phyloP scores from a whole-genome alignment of 2,329 filamentous ascomycete species.

The Hypoxylon sp. region DNA sequence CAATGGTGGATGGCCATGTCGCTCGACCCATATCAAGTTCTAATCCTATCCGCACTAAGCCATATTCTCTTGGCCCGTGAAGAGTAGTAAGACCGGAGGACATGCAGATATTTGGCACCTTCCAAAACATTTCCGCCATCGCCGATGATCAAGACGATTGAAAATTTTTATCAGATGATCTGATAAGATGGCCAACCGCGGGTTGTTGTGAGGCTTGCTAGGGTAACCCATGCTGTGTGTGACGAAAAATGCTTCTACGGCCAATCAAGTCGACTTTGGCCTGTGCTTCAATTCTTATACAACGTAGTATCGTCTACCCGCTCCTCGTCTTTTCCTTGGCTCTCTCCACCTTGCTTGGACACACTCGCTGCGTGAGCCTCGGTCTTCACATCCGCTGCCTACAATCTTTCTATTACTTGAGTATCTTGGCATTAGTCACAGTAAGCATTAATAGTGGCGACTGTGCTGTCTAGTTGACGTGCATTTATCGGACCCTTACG shows the following conservation, averaged over 20 bases:
- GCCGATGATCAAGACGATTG: constrained; percentile 19
- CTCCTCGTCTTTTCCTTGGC: constrained; percentile 7
- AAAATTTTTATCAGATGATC: constrained; percentile 49
- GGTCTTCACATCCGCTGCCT: constrained; percentile 6
- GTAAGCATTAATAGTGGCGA: background rate
- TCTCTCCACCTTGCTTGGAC: constrained; percentile 14
- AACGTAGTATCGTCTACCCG: constrained; percentile 27
- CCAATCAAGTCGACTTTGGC: constrained; percentile 32
- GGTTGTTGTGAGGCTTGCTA: constrained; percentile 26
- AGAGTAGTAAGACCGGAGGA: constrained; percentile 14
- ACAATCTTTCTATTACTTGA: constrained; percentile 1
- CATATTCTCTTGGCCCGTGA: constrained; percentile 1
- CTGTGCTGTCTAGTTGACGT: background rate
- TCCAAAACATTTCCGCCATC: constrained; percentile 22
- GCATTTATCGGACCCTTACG: background rate
- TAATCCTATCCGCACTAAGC: constrained; percentile 7
- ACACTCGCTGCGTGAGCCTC: constrained; percentile 9
- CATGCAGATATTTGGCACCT: constrained; percentile 19
- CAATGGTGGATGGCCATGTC: constrained; percentile 11
- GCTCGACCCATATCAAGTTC: constrained; percentile 17
- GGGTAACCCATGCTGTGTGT: constrained; percentile 22
- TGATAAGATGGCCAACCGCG: constrained; percentile 43
- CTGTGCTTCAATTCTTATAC: constrained; percentile 20
- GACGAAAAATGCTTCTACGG: constrained; percentile 7
- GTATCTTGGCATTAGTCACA: constrained; percentile 43